Evolutionary conservation across 2,329 filamentous ascomycete species (phyloP).

Genomic region (Colletotrichum agaves): DNA sequence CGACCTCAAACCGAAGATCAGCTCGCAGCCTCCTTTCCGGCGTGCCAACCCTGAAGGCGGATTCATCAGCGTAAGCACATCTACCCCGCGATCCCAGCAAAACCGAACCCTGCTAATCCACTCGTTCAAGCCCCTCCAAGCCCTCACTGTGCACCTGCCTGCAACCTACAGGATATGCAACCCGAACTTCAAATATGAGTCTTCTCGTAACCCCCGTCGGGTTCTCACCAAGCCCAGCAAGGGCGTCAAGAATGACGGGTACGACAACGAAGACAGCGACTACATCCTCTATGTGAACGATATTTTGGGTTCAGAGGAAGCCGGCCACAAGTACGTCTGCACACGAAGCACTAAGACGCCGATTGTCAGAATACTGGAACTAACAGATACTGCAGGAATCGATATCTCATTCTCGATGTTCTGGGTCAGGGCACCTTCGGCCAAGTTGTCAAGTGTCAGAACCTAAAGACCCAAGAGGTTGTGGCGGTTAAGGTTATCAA

Average conservation of each 20-base stretch:
- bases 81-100: not conserved
- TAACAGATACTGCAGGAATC: conserved; percentile 69
- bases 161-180: conserved; percentile 99
- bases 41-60: conserved; percentile 96
- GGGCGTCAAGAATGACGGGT: conserved; percentile 97
- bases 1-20: conserved; percentile 86
- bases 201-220: conserved; percentile 92
- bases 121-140: conserved; percentile 82
- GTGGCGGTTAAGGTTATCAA: conserved; percentile 99
- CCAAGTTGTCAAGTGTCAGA: conserved; percentile 99
- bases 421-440: conserved; percentile 97
- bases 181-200: conserved; percentile 97
- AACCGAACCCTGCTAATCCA: conserved; percentile 40
- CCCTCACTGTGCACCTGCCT: conserved; percentile 90
- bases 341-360: not conserved
- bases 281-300: conserved; percentile 99
- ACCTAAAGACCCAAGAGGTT: conserved; percentile 97
- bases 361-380: conserved; percentile 23
- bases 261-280: conserved; percentile 98
- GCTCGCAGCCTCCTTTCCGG: conserved; percentile 87
- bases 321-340: conserved; percentile 85
- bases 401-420: conserved; percentile 96
- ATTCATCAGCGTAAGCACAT: conserved; percentile 86
- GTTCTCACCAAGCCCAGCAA: conserved; percentile 99
- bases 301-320: conserved; percentile 96